Base-by-base conservation (phyloP, 768 basidiomycete species). In the Epithele typhae region DNA sequence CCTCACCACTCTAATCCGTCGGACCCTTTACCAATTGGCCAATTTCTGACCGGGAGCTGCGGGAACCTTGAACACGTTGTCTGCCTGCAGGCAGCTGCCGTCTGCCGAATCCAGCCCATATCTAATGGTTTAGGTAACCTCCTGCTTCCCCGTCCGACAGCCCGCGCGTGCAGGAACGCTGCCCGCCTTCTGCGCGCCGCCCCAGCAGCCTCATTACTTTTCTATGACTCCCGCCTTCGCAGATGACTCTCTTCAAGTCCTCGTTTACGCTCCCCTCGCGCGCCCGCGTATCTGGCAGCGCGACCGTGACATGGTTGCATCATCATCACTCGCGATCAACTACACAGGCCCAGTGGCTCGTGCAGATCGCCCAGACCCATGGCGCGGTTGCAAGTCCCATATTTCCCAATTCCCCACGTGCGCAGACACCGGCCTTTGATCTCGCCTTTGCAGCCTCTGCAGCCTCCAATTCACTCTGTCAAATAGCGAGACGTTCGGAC, bases 71-170 rank as follows among this genome's bases (percentile, higher is more conserved):
- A 51, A 56, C 61, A 63, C 61, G 61, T 59, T 59, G 49, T 47
- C 53, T 58, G 61, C 61, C 61, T 63, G 61, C 61, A 63, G 61
- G 61, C 61, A 59, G 43, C 42, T 40, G 24, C 42, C 53, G 32
- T 49, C 18, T n/a, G 33, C 46, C 53, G 58, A 51, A 59, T 59
- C 59, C 53, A 51, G 55, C 37, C 45, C 51, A 49, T 51, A 50
- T 56, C 48, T 55, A 53, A 54, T 51, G 51, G 49, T 54, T 61
- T 61, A 61, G 52, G 58, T 61, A 61, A 61, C 48, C 49, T 41
- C 50, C 39, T 40, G 45, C 46, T 56, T 42, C 15, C 49, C 50
- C 45, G 52, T 54, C 48, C 55, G 40, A 52, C 49, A 37, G 49
- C 35, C 45, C 43, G 38, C 40, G 34, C 47, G 45, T 44, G 45